Base-by-base conservation (phyloP, 192 early-diverging fungal genomes). In the Funneliformis geosporum region DNA sequence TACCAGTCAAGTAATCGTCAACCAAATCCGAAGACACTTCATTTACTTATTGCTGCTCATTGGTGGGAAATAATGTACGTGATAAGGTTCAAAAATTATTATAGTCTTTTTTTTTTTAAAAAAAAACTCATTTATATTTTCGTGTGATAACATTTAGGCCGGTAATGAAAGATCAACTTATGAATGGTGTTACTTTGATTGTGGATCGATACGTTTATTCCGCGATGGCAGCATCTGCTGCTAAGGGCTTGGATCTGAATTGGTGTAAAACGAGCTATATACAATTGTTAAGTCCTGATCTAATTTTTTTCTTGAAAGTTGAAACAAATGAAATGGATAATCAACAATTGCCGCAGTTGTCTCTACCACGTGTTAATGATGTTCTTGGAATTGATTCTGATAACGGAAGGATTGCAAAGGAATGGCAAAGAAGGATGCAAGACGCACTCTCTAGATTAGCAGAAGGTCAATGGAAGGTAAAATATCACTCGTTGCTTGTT, bases 51-150 rank as follows among this genome's bases (percentile, higher is more conserved):
- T 60, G 43, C 77, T 12, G 64, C 77, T 8, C 77, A 79, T 69
- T 79, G 77, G 77, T 79, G 77, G 77, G 77, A 79, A 59, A 16
- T 79, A 60, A 70, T 79, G 75, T 76, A 62, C 11, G 75, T 76
- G 12, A 61, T 62, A 44, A 14, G 5, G 33, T 0, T 33, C 0
- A 33, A 33, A 2, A 33, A 23, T 61, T 61, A 25, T 61, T 64
- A 28, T 64, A 0, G 11, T 64, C 6, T 27, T 27, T 28, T 64
- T 21, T 64, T 28, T 12, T 8, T 61, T n/a, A 14, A 23, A n/a
- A n/a, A n/a, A n/a, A n/a, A 16, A 50, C 47, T 47, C 43, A 23
- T 62, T 62, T 2, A 10, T 62, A 7, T 3, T 62, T 76, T 2
- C 64, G 2, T 64, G n/a, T n/a, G n/a, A 38, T 39, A 12, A 27